A percentile compares a stretch with the other conserved stretches of the same genome.
Conservation (phyloP, 1,139 yeast genomes). For the Pichia inconspicua region DNA sequence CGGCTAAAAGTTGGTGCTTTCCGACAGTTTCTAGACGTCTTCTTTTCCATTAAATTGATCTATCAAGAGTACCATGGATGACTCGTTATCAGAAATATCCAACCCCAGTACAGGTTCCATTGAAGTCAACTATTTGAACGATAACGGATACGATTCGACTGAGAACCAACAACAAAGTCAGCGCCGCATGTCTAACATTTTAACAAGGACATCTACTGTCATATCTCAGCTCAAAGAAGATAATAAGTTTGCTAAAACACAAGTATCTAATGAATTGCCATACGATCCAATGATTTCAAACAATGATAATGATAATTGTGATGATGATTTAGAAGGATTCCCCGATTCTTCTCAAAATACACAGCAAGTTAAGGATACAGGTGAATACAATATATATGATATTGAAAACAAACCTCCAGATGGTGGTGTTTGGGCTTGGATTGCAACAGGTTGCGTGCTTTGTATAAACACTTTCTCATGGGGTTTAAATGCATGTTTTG, state of each 20-base stretch:
- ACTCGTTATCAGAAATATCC: neutral
- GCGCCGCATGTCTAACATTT: neutral
- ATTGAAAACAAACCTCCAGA: constrained; percentile 47
- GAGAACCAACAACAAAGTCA: neutral
- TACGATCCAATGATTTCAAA: constrained; percentile 5
- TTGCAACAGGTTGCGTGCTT: constrained; percentile 48
- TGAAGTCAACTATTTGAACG: neutral
- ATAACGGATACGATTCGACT: neutral
- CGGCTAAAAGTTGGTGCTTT: neutral
- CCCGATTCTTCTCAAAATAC: neutral
- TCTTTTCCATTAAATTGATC: neutral
- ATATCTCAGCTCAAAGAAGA: constrained; percentile 25
- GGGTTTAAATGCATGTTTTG: constrained; percentile 69
- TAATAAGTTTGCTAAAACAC: constrained; percentile 18
- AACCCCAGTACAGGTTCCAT: neutral
- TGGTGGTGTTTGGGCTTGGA: constrained; percentile 63
- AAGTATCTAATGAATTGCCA: constrained; percentile 14
- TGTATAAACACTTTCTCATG: constrained; percentile 47
- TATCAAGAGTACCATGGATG: neutral
- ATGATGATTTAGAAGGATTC: too few relatives aligned
- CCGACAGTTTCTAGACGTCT: neutral
- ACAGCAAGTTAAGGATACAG: constrained; percentile 16
- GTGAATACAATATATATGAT: constrained; percentile 29
- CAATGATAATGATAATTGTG: too few relatives aligned
- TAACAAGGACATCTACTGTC: constrained; percentile 11